Percentiles rank a stretch among this genome's conserved stretches.
These are phyloP conservation scores for Podaxis rugospora DNA, from an alignment of 768 basidiomycete species.

Conservation along the genomic window DNA sequence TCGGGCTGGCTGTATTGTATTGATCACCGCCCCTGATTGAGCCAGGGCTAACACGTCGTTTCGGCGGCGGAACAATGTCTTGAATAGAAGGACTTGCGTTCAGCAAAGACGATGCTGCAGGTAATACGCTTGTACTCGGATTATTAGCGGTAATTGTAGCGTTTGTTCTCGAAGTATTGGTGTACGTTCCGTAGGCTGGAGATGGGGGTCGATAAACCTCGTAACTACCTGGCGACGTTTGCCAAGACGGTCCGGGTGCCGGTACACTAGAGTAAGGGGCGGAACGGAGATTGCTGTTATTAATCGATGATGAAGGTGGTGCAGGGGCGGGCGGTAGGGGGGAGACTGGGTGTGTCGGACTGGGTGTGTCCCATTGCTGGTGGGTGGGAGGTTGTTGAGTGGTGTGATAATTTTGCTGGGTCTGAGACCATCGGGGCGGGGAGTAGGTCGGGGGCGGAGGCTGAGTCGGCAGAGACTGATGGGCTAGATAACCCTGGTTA, in stretches of 20 bases:
- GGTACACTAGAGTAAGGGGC: constrained; percentile 4
- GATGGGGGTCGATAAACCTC: constrained; percentile 26
- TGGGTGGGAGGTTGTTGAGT: background rate
- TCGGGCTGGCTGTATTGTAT: constrained; percentile 36
- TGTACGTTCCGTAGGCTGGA: constrained; percentile 22
- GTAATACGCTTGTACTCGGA: constrained; percentile 24
- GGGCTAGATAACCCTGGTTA: constrained; percentile 27
- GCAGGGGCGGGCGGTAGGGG: constrained; percentile 21
- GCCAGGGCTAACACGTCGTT: constrained; percentile 52
- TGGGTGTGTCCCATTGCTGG: constrained; percentile 6
- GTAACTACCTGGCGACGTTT: background rate
- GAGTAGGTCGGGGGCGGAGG: constrained; percentile 33
- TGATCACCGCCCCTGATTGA: constrained; percentile 35
- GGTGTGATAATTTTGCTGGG: background rate
- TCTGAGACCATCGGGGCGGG: constrained; percentile 39
- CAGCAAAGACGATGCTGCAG: constrained; percentile 15
- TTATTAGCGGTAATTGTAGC: constrained; percentile 28
- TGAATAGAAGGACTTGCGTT: constrained; percentile 6
- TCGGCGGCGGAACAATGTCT: constrained; percentile 54
- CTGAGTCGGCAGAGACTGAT: constrained; percentile 28
- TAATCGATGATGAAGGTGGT: constrained; percentile 3
- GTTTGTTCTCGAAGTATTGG: constrained; percentile 14
- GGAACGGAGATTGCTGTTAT: constrained; percentile 2
- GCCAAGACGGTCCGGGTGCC: constrained; percentile 7
- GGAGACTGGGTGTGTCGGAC: constrained; percentile 25